Percentiles rank a stretch among this genome's conserved stretches.
These are phyloP conservation scores for Mollisiaceae sp. DNA, from an alignment of 2,329 filamentous ascomycete species.

Conservation along the genomic window DNA sequence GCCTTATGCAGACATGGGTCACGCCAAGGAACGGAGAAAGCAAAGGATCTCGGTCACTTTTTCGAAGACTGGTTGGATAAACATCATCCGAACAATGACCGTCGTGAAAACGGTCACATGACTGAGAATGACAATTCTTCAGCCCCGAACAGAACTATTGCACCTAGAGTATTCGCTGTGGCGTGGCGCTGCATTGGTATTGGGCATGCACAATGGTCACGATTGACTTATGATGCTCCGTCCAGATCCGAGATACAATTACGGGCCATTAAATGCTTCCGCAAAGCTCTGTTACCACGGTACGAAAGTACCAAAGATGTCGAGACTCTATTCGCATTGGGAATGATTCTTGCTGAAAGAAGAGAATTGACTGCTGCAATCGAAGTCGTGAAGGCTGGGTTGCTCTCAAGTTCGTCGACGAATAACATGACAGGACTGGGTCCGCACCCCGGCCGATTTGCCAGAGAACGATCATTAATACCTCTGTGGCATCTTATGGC, in stretches of 20 bases:
- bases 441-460: constrained; percentile 47
- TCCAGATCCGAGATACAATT: constrained; percentile 74
- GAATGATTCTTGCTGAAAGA: constrained; percentile 85
- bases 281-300: constrained; percentile 72
- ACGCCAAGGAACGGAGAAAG: constrained; percentile 76
- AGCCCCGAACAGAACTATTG: constrained; percentile 48
- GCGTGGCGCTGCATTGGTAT: constrained; percentile 87
- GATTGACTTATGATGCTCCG: constrained; percentile 76
- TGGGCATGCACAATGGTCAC: constrained; percentile 85
- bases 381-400: constrained; percentile 77
- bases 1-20: constrained; percentile 84
- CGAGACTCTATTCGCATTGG: constrained; percentile 80
- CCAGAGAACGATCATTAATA: constrained; percentile 67
- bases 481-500: constrained; percentile 92
- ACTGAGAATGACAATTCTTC: constrained; percentile 30
- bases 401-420: constrained; percentile 61
- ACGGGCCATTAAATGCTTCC: constrained; percentile 77
- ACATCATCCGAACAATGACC: constrained; percentile 43
- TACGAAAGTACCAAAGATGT: constrained; percentile 70
- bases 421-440: constrained; percentile 29
- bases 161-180: constrained; percentile 66
- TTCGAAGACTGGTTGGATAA: constrained; percentile 79
- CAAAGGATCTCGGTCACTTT: constrained; percentile 69
- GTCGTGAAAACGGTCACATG: constrained; percentile 24
- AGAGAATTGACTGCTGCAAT: constrained; percentile 81